Percentiles rank a stretch among this genome's conserved stretches.
Conservation (phyloP, 257 asterid species). For the Penstemon newberryi region DNA sequence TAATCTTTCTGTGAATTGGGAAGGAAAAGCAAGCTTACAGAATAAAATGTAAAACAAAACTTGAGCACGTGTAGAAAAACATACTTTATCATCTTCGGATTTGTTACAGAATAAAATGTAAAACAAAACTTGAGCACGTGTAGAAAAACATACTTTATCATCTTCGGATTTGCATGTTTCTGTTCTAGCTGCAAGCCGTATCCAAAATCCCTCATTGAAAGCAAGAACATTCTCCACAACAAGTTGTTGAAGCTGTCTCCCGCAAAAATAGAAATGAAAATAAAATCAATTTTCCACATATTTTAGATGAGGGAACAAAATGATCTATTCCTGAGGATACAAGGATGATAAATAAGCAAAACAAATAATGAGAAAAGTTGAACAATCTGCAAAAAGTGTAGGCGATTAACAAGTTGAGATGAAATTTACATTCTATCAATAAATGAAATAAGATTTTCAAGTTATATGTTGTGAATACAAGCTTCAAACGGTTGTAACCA, state of each 20-base stretch:
- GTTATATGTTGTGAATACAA: not conserved
- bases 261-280: constrained; percentile 18
- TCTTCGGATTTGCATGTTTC: constrained; percentile 94
- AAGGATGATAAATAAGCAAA: constrained; percentile 5
- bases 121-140: constrained; percentile 26
- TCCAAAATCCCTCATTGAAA: constrained; percentile 91
- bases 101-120: constrained; percentile 39
- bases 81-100: constrained; percentile 40
- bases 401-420: not conserved
- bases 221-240: constrained; percentile 93
- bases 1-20: constrained; percentile 72
- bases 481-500: not conserved
- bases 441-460: not conserved
- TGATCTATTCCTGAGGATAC: constrained; percentile 1
- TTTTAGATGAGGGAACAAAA: constrained; percentile 5
- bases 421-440: constrained; percentile 3
- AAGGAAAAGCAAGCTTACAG: constrained; percentile 25
- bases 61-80: too few relatives aligned
- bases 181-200: constrained; percentile 87
- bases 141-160: constrained; percentile 74
- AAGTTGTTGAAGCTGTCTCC: constrained; percentile 70
- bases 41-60: constrained; percentile 13
- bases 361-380: constrained; percentile 10
- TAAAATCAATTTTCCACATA: constrained; percentile 3
- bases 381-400: not conserved